Base-by-base conservation (phyloP, 1,284 basidiomycete species). In the Apiotrichum gamsii region DNA sequence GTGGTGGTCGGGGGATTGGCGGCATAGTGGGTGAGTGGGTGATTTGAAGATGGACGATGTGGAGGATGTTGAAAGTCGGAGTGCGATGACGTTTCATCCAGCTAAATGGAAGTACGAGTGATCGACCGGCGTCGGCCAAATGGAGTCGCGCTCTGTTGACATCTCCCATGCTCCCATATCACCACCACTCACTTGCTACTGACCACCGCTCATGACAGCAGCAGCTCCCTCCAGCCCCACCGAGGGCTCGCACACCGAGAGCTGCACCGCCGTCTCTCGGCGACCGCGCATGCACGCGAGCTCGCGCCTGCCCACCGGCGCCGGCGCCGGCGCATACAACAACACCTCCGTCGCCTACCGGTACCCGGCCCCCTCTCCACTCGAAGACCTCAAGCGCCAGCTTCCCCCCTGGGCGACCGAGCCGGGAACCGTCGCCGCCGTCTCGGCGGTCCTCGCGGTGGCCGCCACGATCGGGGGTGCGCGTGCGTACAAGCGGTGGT, bases 401-500 rank as follows among this genome's bases (percentile, higher is more conserved):
- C n/a, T 34, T 11, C 43, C 25, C 19, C 10, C 25, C 6, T 28
- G 25, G 25, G 25, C 25, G 25, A 6, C 31, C 3, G 67, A 70
- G 45, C 64, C 67, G 2, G 38, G 55, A 5, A 39, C 57, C 8
- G 52, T 67, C 10, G 71, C 62, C 4, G 41, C 61, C 4, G 18
- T 70, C 14, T 68, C 67, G 4, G 65, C 61, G 0, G 39, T 60
- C 0, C 58, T 48, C 8, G 63, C 64, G 1, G 73, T 73, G 1
- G 65, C 65, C 0, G 67, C 77, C 1, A 76, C 78, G 0, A 51
- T 77, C 0, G 72, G 69, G 0, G 67, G 62, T 0, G 50, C 75
- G 4, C 43, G 70, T 10, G 61, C 77, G 3, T 81, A 83, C 60
- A 67, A 67, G 25, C 76, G 82, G n/a, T 82, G 76, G 67, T 78